A percentile compares a stretch with the other conserved stretches of the same genome.
Evolutionary conservation across 148 eudicot genomes (phyloP).

Genomic region (Polygonum aviculare): DNA sequence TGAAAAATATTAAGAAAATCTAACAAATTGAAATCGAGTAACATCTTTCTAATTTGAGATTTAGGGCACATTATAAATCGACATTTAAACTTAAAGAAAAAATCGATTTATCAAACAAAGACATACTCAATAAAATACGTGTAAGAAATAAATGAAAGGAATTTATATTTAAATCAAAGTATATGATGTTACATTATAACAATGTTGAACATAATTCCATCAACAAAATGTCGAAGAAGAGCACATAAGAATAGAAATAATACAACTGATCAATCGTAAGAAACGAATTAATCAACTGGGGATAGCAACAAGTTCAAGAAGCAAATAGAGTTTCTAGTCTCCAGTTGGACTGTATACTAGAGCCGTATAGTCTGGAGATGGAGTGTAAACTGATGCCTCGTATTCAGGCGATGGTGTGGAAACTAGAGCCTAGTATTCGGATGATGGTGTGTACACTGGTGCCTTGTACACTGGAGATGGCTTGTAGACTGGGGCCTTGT

Average conservation of each 20-base stretch:
- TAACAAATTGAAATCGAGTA: too few relatives aligned
- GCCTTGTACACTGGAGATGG: neutral
- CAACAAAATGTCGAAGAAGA: neutral
- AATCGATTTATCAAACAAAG: too few relatives aligned
- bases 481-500: neutral
- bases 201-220: neutral
- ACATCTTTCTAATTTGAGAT: too few relatives aligned
- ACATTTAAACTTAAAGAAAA: too few relatives aligned
- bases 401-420: neutral
- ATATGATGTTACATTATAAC: neutral
- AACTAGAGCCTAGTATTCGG: neutral
- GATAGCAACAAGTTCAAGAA: neutral
- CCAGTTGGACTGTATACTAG: neutral
- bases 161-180: too few relatives aligned
- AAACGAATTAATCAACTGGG: neutral
- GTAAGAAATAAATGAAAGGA: too few relatives aligned
- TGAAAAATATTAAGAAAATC: too few relatives aligned
- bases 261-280: neutral
- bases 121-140: too few relatives aligned
- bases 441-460: neutral
- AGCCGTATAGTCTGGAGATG: too few relatives aligned
- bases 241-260: neutral
- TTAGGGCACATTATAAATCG: too few relatives aligned
- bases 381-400: neutral
- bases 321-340: neutral